phyloP scores from a whole-genome alignment of 805 yeast genomes.

The Saturnispora mendoncae region DNA sequence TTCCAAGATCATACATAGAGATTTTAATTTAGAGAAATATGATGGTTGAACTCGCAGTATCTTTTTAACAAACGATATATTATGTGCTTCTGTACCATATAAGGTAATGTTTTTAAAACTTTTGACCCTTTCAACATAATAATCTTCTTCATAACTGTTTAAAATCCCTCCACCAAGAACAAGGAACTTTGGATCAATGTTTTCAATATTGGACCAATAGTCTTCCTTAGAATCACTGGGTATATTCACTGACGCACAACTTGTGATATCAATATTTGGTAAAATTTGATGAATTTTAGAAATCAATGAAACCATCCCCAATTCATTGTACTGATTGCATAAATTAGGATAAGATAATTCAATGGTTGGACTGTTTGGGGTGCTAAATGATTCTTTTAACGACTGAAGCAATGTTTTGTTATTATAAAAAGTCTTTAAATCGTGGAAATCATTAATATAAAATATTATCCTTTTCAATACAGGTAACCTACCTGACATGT shows the following conservation, averaged over 20 bases:
- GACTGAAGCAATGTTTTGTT: background rate
- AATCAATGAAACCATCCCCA: background rate
- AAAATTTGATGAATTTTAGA: background rate
- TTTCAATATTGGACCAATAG: background rate
- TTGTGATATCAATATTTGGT: background rate
- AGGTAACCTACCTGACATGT: background rate
- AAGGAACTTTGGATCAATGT: background rate
- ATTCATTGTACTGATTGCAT: background rate
- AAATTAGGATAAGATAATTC: constrained; percentile 2
- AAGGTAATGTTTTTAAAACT: background rate
- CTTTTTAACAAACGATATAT: background rate
- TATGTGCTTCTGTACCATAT: constrained; percentile 1
- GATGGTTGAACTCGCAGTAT: background rate
- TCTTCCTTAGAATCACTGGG: background rate
- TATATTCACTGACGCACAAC: constrained; percentile 1
- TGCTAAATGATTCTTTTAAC: background rate
- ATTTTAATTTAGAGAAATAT: background rate
- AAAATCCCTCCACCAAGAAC: background rate
- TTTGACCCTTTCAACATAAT: background rate
- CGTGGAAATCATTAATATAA: background rate
- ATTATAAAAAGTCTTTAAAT: background rate
- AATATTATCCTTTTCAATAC: background rate
- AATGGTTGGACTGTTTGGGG: background rate
- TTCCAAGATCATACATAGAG: constrained; percentile 1
- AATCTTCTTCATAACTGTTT: background rate